Evolutionary conservation across 148 eudicot species (phyloP), one percentile per base, ranked within the genome.

Genomic region (Selenicereus undatus): DNA sequence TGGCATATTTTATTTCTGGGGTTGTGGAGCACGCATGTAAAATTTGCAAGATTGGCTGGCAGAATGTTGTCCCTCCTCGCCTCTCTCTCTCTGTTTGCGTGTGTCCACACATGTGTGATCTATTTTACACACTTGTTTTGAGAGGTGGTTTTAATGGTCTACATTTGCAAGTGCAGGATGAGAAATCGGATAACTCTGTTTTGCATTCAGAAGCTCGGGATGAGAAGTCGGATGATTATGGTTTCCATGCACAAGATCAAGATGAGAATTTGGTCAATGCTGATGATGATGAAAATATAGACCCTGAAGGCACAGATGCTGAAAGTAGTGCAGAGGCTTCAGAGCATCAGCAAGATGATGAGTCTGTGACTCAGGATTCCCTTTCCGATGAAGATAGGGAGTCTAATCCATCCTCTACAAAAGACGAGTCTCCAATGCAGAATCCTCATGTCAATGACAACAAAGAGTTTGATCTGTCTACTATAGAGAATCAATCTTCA

Each of bases 251-350:
- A 45, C 73, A 56, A 70, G 43, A 16, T 74, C 77, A 86, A 73
- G 85, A 81, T 76, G 88, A 82, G 52, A 79, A 58, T 56, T 62
- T 76, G 62, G 60, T 39, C 35, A 71, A 29, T 65, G 51, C 51
- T 84, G 83, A 68, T 82, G 86, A 79, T 75, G 88, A 85, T 68
- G 88, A 85, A 83, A 80, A 65, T 73, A 83, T 80, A 73, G 69
- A 65, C 75, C 79, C 85, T 84, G 72, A 52, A 52, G 75, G 76
- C 75, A 42, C 80, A 71, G 81, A 64, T 78, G 71, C 43, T 58
- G 82, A 78, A 62, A 62, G 36, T 77, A 78, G 68, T 71, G 79
- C 35, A 32, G 83, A 48, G 62, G 43, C 75, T 27, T 78, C 77
- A 68, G 78, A 80, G 35, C 82, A 73, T 52, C 79, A 36, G 54